Percentiles rank a stretch among this genome's conserved stretches.
These are phyloP conservation scores for Plasmodium knowlesi DNA, from an alignment of 169 alveolate species.

Conservation along the genomic window DNA sequence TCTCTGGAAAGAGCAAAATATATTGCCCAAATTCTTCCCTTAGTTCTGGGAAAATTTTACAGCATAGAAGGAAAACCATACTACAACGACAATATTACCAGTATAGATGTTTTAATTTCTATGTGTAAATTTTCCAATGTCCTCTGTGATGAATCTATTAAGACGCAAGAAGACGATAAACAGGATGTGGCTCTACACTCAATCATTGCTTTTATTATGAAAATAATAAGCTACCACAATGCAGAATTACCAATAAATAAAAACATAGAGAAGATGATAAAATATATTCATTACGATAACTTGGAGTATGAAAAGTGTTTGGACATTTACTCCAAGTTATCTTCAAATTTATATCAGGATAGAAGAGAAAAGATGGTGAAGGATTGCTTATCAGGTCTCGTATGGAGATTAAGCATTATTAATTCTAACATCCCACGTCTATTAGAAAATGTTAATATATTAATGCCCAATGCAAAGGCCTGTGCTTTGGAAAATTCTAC, in stretches of 20 bases:
- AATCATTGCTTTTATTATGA: conserved; percentile 73
- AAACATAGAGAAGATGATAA: conserved; percentile 45
- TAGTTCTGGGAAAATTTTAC: conserved; percentile 54
- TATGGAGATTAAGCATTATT: conserved; percentile 70
- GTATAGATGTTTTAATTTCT: conserved; percentile 33
- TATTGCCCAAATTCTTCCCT: conserved; percentile 68
- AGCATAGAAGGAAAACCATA: conserved; percentile 72
- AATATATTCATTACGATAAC: conserved; percentile 31
- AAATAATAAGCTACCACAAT: conserved; percentile 46
- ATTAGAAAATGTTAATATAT: conserved; percentile 65
- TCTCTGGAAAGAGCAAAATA: conserved; percentile 65
- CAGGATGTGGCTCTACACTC: conserved; percentile 76
- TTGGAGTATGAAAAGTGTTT: conserved; percentile 43
- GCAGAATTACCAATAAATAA: conserved; percentile 32
- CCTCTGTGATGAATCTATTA: conserved; percentile 72
- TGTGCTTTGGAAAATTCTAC: conserved; percentile 75
- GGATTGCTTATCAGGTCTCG: conserved; percentile 33
- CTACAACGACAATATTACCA: conserved; percentile 58
- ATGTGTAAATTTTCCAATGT: conserved; percentile 66
- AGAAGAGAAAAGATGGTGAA: conserved; percentile 21
- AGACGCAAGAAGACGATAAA: conserved; percentile 61
- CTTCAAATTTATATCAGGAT: neutral
- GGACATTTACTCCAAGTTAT: neutral
- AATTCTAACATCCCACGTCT: conserved; percentile 36
- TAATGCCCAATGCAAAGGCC: conserved; percentile 70